Evolutionary conservation across 208 protist species (phyloP).

Genomic region (Trypanosomatidae sp.): DNA sequence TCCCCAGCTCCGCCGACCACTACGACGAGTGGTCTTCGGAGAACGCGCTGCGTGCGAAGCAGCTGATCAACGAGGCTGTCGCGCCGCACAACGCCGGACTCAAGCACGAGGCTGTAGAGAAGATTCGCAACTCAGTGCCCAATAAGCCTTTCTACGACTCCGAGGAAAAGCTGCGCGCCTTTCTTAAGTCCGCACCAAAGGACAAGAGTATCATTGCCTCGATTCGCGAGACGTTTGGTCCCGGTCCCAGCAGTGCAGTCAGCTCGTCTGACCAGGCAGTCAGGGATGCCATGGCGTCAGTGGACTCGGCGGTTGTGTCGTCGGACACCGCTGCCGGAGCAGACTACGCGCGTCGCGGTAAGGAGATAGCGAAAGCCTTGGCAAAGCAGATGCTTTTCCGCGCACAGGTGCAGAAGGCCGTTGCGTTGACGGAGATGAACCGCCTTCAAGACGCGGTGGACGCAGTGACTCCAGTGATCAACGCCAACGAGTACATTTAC

Average conservation of each 20-base stretch:
- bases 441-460: slow-evolving; percentile 71
- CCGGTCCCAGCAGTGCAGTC: slow-evolving; percentile 66
- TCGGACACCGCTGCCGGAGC: slow-evolving; percentile 54
- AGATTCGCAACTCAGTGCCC: slow-evolving; percentile 45
- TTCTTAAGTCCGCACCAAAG: slow-evolving; percentile 55
- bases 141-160: slow-evolving; percentile 68
- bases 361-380: slow-evolving; percentile 49
- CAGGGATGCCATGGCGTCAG: no score
- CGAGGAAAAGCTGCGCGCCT: slow-evolving; percentile 58
- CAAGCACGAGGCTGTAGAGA: slow-evolving; percentile 45
- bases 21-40: no score
- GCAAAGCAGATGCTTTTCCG: slow-evolving; percentile 77
- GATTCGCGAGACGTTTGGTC: slow-evolving; percentile 60
- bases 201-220: slow-evolving; percentile 56
- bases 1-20: slow-evolving; percentile 58
- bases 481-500: slow-evolving; percentile 83
- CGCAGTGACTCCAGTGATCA: slow-evolving; percentile 64
- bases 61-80: no score
- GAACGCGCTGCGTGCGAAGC: no score
- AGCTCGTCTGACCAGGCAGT: no score
- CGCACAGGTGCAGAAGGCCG: slow-evolving; percentile 63
- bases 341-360: slow-evolving; percentile 46
- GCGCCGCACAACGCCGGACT: slow-evolving; percentile 33
- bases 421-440: slow-evolving; percentile 72
- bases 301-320: slow-evolving; percentile 46